Evolutionary conservation across 768 basidiomycete species (phyloP), one percentile per base, ranked within the genome.

Genomic region (Chalciporus sphaerocephalus): DNA sequence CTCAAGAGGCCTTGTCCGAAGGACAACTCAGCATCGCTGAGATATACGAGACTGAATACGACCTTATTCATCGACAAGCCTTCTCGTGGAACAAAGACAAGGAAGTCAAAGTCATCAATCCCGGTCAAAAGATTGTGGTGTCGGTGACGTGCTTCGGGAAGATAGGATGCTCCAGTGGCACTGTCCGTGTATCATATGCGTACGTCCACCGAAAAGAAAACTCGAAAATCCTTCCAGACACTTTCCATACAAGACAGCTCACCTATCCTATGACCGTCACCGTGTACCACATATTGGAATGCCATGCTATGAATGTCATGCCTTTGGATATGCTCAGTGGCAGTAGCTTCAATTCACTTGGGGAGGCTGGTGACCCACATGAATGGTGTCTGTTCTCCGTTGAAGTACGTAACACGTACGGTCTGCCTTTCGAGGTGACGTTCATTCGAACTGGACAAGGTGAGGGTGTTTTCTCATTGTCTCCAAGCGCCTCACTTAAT

Each of bases 251-350:
- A 21, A 86, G 96, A 20, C 92, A 91, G 58, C 66, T 97, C 42
- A 79, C 85, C 23, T 92, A 92, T 59, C 92, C 94, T 5, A 76
- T 98, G 51, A 75, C 87, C 57, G 87, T 96, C 47, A 95, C 94
- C 3, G 96, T 98, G 11, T 96, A 97, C 61, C 89, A 90, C 54
- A 94, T 94, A 74, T 79, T 98, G 22, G 90, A 95, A 63, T 90
- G 89, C 56, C 77, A 84, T 51, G 74, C 75, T 30, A 85, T 97
- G 81, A 85, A 90, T 53, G 72, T 96, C 50, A 67, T 92, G 27
- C 82, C 87, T 12, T 80, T 89, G 48, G 44, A 52, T 27, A 38
- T 51, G 40, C 52, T 56, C 36, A 57, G 58, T 36, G 53, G 54
- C 27, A 54, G 48, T 46, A 53, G 38, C 35, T 51, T 51, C 36